Evolutionary conservation across 148 eudicot species (phyloP), one percentile per base, ranked within the genome.

Genomic region (Fagopyrum esculentum): DNA sequence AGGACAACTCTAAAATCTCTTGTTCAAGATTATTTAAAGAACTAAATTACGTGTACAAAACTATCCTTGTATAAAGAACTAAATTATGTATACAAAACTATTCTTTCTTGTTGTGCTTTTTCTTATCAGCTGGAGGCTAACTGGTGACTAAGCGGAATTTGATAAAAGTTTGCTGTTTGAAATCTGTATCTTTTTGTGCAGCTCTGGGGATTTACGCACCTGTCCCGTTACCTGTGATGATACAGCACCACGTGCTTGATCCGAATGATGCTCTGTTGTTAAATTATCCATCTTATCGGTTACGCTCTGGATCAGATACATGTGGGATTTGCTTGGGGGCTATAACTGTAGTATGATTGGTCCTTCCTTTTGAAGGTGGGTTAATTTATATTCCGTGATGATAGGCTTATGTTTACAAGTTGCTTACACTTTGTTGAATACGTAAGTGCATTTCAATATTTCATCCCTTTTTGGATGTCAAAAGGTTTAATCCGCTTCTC

Each of bases 151-250:
- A 22, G 0, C 3, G 16, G 16, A 52, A 17, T 52, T 10, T 1
- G 17, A 12, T 52, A 60, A 26, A 3, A 60, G 29, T 6, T n/a
- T 6, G 7, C 16, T 74, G 76, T 15, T 13, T 30, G 17, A 2
- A n/a, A 7, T 69, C 59, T 76, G 40, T 46, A 9, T 51, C 71
- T 72, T 54, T 52, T 15, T 73, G n/a, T 86, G 91, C 93, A 93
- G 98, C 85, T 93, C 45, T 93, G 98, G 98, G 97, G 98, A 52
- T 93, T 91, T 79, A 72, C 86, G 49, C 97, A 93, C 83, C 82
- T 86, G 45, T 93, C 98, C 6, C 88, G 82, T 16, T 89, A 87
- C 81, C 75, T 83, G 35, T 69, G 48, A 72, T 91, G 81, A 84
- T 0, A 43, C 75, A 45, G 16, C 6, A 4, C 74, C 74, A 7